phyloP scores from a whole-genome alignment of 306 rosid genomes.

The Lathyrus sativus region DNA sequence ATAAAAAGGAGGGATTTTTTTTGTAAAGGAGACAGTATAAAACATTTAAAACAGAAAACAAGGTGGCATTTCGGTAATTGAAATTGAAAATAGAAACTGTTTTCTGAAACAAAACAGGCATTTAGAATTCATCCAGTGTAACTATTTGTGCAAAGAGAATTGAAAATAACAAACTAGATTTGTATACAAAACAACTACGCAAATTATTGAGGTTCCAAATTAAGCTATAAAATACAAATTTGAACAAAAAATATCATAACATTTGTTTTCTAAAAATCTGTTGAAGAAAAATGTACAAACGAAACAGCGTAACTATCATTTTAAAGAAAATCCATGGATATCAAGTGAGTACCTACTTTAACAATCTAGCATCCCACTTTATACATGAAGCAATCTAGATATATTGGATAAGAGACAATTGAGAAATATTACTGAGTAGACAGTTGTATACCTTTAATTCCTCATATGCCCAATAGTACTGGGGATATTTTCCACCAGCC shows the following conservation, averaged over 20 bases:
- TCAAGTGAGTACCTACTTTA: conserved; percentile 5
- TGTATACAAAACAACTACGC: conserved; percentile 1
- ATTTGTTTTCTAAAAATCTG: conserved; percentile 7
- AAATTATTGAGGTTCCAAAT: conserved; percentile 21
- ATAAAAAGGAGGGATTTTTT: conserved; percentile 1
- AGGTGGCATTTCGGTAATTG: not conserved
- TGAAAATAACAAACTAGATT: not conserved
- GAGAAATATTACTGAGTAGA: conserved; percentile 24
- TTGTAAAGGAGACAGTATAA: not conserved
- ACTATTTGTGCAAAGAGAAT: conserved; percentile 17
- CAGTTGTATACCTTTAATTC: conserved; percentile 63
- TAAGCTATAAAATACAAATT: conserved; percentile 10
- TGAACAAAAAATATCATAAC: not conserved
- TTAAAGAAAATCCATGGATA: conserved; percentile 14
- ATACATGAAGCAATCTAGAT: conserved; percentile 17
- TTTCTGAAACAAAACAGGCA: not conserved
- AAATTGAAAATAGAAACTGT: conserved; percentile 6
- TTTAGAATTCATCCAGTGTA: conserved; percentile 10
- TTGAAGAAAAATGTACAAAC: conserved; percentile 10
- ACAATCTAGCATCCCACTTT: conserved; percentile 1
- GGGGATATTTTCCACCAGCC: conserved; percentile 84
- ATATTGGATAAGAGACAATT: conserved; percentile 28
- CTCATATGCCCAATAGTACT: conserved; percentile 86
- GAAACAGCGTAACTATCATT: conserved; percentile 6
- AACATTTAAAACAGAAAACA: not conserved